Evolutionary conservation across 768 basidiomycete genomes (phyloP), one percentile per base, ranked within the genome.

Genomic region (Dictyophora rubrovolvata): DNA sequence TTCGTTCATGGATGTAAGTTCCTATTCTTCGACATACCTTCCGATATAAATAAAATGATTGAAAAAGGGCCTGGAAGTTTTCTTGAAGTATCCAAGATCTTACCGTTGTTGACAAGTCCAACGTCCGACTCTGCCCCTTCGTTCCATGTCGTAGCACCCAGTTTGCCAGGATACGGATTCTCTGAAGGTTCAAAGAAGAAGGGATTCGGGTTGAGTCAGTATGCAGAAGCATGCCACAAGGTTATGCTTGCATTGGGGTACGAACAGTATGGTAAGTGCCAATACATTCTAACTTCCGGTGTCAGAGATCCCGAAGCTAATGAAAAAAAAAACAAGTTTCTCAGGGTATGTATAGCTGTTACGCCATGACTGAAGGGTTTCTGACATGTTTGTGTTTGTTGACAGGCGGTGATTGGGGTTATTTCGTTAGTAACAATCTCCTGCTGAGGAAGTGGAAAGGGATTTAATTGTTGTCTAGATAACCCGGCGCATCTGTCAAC

Each of bases 11-110:
- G 84, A 46, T 85, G 83, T 75, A 56, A 35, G 74, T 70, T 28
- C 22, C 33, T 23, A 14, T 7, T 22, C 16, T 11, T n/a, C 21
- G 47, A 3, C 47, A 2, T 8, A 48, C 9, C 47, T n/a, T 48
- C n/a, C n/a, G n/a, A n/a, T n/a, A n/a, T n/a, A 6, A 48, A 8
- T 9, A n/a, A 48, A 21, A 17, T 11, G 14, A 11, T 12, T 16
- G 56, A 56, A 16, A 12, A 59, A 83, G 83, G 85, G 84, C 82
- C 83, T 0, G 83, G 84, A 55, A 74, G 77, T 56, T 82, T 84
- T 65, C 56, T 78, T 20, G 83, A 86, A 69, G 78, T 76, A 8
- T 66, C 71, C 47, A 85, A 84, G 70, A 70, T 86, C 5, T 67
- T 86, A 0, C 79, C 82, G 2, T 65, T 83, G 5, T 68, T 87